Base-by-base conservation (phyloP, 2,329 filamentous ascomycete genomes). In the Colletotrichum theobromicola region DNA sequence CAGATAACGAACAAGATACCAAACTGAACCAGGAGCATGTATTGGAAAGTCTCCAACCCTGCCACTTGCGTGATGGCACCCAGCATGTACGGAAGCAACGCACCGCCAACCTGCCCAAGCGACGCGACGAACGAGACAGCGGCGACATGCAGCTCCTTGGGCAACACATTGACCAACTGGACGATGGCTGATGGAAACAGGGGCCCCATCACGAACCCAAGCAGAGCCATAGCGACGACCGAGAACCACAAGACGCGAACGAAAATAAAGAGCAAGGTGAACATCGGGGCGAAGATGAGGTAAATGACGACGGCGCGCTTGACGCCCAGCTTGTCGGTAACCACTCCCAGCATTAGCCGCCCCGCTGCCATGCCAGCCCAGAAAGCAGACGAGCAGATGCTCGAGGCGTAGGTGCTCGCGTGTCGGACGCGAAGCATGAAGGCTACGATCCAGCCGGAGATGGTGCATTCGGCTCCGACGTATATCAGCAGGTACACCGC, bases 391-490 rank as follows among this genome's bases (percentile, higher is more conserved):
- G 85, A 86, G 12, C 84, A 83, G 1, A 87, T 77, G 10, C 83
- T 83, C 7, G 86, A 82, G 0, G 84, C 75, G 15, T 84, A 83
- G 0, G 81, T 78, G 5, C 83, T 80, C 0, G 82, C 79, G 53
- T 83, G 79, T 6, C 85, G 85, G 16, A 81, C 79, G 3, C 85
- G 82, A 5, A 80, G 78, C 84, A 87, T 87, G 79, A 85, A 88
- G 1, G 85, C 83, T 2, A 87, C 83, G 12, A 88, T 81, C 86
- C 86, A 88, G 35, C 85, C 85, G 4, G 84, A 86, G 1, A 87
- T 85, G 0, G 83, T 83, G 24, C 82, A 82, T 74, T 88, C 86
- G 18, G 84, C 86, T 18, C 86, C 85, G 6, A 87, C 83, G 72
- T 87, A 86, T 6, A 83, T 80, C 12, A 88, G 83, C 70, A 86